Evolutionary conservation across 805 yeast species (phyloP), one percentile per base, ranked within the genome.

Genomic region (Candida oleophila): DNA sequence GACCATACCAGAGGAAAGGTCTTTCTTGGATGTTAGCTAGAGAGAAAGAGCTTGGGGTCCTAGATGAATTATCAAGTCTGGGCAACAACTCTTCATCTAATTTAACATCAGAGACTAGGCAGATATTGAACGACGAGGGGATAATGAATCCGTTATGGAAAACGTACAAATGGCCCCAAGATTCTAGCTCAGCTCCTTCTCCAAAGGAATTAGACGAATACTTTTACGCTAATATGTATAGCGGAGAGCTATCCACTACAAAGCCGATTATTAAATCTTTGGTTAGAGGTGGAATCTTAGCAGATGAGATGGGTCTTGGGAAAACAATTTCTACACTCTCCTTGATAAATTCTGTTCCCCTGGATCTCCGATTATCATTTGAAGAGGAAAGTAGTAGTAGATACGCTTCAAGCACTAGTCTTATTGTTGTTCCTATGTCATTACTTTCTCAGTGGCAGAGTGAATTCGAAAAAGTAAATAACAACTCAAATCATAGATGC

Each of bases 251-350:
- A 46, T 81, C 92, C 0, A 54, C 80, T 14, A 76, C 77, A 19
- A 81, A 78, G 50, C 97, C 97, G 1, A 55, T 82, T 11, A 69
- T 89, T 36, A 80, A 75, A 48, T 73, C 83, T 1, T 57, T 77
- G 16, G 76, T 84, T 42, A 73, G 74, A 42, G 97, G 98, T 33
- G 98, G 98, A 2, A 87, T 91, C 18, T 68, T 91, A 14, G 96
- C 97, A 0, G 98, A 91, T 68, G 98, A 91, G 62, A 91, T 91
- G 98, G 98, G 98, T 0, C 72, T 91, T 7, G 98, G 98, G 38
- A 91, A 91, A 60, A 91, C 98, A 0, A 86, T 91, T 20, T 86
- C 96, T 1, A 81, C 96, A 0, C 65, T 89, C 44, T 77, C 97
- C 0, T 66, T 92, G 42, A 73, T 91, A 11, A 80, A 85, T 47